Evolutionary conservation across 345 rosid genomes (phyloP).

Genomic region (Dipteronia dyeriana): DNA sequence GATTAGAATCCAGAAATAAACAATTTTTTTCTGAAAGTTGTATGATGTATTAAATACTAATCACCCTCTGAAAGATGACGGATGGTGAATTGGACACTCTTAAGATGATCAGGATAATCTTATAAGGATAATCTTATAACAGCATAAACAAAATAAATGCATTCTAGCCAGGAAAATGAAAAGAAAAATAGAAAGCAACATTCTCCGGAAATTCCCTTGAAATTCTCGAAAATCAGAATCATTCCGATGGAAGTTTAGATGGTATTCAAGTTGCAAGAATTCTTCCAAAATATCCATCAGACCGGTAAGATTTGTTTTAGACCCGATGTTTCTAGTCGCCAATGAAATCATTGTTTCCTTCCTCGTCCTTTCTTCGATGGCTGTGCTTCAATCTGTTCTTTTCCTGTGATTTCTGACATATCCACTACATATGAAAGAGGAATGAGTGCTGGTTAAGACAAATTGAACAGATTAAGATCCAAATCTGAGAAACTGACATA

Average conservation of each 20-base stretch:
- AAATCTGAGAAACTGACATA: background rate
- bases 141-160: background rate
- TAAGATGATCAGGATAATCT: background rate
- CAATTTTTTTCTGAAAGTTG: no score
- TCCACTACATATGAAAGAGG: conserved; percentile 52
- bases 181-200: background rate
- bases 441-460: conserved; percentile 12
- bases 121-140: no score
- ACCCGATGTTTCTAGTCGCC: background rate
- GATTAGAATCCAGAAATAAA: no score
- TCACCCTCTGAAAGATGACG: background rate
- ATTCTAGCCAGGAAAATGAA: background rate
- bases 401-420: no score
- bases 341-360: no score
- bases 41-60: background rate
- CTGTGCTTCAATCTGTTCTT: conserved; percentile 70
- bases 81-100: background rate
- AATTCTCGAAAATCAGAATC: background rate
- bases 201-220: conserved; percentile 1
- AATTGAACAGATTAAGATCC: conserved; percentile 5
- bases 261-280: conserved; percentile 6
- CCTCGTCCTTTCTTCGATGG: no score
- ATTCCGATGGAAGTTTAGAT: background rate
- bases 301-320: background rate
- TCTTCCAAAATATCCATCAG: no score